These are phyloP conservation scores for Penicillium pulvis DNA, from an alignment of 495 filamentous ascomycete species.

Conservation along the genomic window DNA sequence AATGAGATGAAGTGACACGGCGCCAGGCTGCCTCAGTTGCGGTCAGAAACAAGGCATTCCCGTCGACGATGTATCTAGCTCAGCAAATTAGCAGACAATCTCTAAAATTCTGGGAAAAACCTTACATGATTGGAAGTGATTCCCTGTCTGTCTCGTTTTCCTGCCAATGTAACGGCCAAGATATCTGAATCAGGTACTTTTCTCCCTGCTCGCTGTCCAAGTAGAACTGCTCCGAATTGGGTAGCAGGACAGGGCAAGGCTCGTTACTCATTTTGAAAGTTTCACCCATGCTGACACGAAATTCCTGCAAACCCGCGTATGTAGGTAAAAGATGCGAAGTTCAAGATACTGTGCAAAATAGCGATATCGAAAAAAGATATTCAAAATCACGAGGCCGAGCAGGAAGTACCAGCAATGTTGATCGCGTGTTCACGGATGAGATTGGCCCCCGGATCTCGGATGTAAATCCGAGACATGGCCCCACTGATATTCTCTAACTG, in stretches of 20 bases:
- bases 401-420: too few relatives aligned
- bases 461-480: too few relatives aligned
- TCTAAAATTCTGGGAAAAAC: background rate
- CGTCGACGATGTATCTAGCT: conserved; percentile 31
- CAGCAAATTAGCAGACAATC: background rate
- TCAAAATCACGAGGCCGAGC: too few relatives aligned
- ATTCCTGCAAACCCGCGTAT: too few relatives aligned
- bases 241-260: conserved; percentile 19
- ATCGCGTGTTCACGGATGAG: too few relatives aligned
- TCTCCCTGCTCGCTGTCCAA: conserved; percentile 21
- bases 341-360: too few relatives aligned
- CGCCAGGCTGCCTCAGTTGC: conserved; percentile 31
- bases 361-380: too few relatives aligned
- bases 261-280: conserved; percentile 4
- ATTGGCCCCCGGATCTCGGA: too few relatives aligned
- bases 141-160: conserved; percentile 8
- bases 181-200: conserved; percentile 28
- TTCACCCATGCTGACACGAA: background rate
- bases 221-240: conserved; percentile 31
- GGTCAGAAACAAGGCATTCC: conserved; percentile 32
- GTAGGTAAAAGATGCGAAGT: too few relatives aligned
- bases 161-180: conserved; percentile 30
- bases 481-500: too few relatives aligned
- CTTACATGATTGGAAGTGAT: conserved; percentile 26
- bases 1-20: conserved; percentile 19